Conservation (phyloP, 805 yeast species). For the Tetrapisispora taiwanensis region DNA sequence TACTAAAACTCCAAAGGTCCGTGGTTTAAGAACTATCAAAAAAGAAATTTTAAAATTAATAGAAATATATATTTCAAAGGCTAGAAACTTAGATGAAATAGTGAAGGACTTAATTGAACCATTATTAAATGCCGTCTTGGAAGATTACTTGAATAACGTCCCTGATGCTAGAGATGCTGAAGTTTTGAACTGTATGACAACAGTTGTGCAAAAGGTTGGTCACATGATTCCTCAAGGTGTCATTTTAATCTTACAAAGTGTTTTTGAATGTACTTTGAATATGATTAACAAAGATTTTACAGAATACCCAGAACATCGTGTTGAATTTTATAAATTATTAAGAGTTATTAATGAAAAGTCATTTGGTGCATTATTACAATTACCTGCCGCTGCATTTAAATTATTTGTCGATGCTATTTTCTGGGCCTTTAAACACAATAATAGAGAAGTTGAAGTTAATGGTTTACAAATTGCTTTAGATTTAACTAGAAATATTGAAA, state of each 20-base stretch:
- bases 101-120: conserved; percentile 78
- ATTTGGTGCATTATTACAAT: conserved; percentile 74
- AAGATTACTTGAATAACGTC: conserved; percentile 78
- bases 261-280: conserved; percentile 85
- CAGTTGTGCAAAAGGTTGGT: conserved; percentile 81
- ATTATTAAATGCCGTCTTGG: conserved; percentile 71
- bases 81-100: conserved; percentile 76
- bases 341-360: conserved; percentile 79
- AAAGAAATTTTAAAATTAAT: conserved; percentile 84
- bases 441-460: conserved; percentile 89
- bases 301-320: conserved; percentile 96
- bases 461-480: conserved; percentile 82
- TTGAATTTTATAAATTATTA: conserved; percentile 84
- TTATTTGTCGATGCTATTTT: conserved; percentile 85
- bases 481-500: conserved; percentile 74
- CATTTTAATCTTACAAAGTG: conserved; percentile 75
- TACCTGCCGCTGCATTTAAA: conserved; percentile 88
- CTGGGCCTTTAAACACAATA: conserved; percentile 98
- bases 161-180: conserved; percentile 98
- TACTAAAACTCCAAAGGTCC: conserved; percentile 87
- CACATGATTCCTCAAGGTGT: conserved; percentile 83
- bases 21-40: conserved; percentile 92
- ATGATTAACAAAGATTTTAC: conserved; percentile 95
- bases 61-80: conserved; percentile 80
- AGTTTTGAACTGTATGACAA: conserved; percentile 88